phyloP scores from a whole-genome alignment of 345 rosid genomes.

The Lumnitzera littorea region DNA sequence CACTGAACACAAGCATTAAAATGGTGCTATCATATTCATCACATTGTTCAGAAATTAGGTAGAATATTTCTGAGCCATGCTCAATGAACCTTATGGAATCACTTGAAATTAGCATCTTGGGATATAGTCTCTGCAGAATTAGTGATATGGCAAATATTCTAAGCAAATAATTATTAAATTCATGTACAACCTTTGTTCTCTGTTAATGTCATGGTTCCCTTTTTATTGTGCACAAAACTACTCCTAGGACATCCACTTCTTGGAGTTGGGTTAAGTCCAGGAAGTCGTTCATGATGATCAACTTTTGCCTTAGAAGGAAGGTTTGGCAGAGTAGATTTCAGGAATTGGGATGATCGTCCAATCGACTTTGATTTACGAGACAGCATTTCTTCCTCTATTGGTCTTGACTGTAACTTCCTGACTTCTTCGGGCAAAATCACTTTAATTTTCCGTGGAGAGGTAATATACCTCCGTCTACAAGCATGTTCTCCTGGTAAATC shows the following conservation, averaged over 20 bases:
- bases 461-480: slow-evolving; percentile 20
- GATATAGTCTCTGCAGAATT: no score
- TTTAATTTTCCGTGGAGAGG: slow-evolving; percentile 33
- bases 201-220: no score
- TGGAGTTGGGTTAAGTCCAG: not conserved
- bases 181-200: no score
- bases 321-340: slow-evolving; percentile 6
- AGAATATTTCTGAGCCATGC: no score
- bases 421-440: slow-evolving; percentile 38
- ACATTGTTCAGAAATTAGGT: no score
- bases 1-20: no score
- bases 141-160: no score
- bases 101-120: no score
- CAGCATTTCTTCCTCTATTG: not conserved
- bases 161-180: no score
- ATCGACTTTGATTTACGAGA: not conserved
- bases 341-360: not conserved
- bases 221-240: not conserved
- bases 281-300: not conserved
- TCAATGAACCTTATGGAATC: no score
- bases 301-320: slow-evolving; percentile 1
- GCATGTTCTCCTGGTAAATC: slow-evolving; percentile 14
- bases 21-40: no score
- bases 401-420: slow-evolving; percentile 20
- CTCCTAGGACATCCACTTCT: not conserved